Evolutionary conservation across 2,329 filamentous ascomycete genomes (phyloP).

Genomic region (Hortaea werneckii): DNA sequence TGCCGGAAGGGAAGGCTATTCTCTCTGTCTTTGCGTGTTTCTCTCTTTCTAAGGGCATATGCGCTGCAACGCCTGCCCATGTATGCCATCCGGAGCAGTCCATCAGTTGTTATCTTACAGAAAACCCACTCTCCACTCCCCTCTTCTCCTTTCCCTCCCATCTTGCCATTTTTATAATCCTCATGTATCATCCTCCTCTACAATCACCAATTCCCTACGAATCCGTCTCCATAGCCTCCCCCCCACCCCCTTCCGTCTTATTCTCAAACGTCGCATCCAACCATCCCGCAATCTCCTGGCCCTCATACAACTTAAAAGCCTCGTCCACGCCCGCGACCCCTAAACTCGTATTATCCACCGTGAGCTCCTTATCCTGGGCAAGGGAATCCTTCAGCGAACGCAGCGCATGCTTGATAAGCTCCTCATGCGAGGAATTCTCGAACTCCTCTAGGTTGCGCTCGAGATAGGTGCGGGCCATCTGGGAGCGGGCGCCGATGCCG

Average conservation of each 20-base stretch:
- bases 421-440: slow-evolving; percentile 63
- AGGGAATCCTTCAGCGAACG: slow-evolving; percentile 89
- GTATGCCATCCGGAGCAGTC: too few relatives aligned
- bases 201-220: slow-evolving; percentile 3
- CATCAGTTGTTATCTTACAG: too few relatives aligned
- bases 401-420: slow-evolving; percentile 83
- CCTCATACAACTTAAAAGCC: slow-evolving; percentile 84
- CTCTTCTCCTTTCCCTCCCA: too few relatives aligned
- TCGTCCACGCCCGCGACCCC: slow-evolving; percentile 81
- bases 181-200: not conserved
- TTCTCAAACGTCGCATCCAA: slow-evolving; percentile 58
- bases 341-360: slow-evolving; percentile 90
- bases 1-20: too few relatives aligned
- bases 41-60: too few relatives aligned
- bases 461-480: slow-evolving; percentile 96
- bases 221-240: slow-evolving; percentile 24
- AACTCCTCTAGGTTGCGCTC: slow-evolving; percentile 87
- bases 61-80: too few relatives aligned
- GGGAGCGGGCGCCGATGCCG: slow-evolving; percentile 87
- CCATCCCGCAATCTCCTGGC: slow-evolving; percentile 74
- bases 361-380: slow-evolving; percentile 94
- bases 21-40: too few relatives aligned
- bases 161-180: too few relatives aligned
- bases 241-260: slow-evolving; percentile 22
- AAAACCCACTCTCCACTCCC: too few relatives aligned